Conservation (phyloP, 805 yeast genomes). For the Tetrapisispora arboricola region DNA sequence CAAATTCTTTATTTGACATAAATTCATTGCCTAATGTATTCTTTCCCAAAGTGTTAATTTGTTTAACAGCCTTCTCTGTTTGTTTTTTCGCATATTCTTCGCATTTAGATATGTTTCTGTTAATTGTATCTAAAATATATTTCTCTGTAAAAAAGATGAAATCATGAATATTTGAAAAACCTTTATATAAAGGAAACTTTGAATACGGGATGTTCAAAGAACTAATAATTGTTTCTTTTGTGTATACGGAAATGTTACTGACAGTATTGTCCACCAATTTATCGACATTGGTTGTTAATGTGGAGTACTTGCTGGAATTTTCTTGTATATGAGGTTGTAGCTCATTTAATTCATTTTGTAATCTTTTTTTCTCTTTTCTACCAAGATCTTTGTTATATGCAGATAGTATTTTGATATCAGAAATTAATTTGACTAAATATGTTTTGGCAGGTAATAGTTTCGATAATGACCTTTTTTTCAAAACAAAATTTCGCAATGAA, state of each 20-base stretch:
- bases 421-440: slow-evolving; percentile 59
- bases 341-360: slow-evolving; percentile 40
- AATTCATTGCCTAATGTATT: slow-evolving; percentile 53
- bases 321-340: slow-evolving; percentile 57
- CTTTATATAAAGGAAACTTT: slow-evolving; percentile 41
- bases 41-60: slow-evolving; percentile 53
- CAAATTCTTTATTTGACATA: slow-evolving; percentile 49
- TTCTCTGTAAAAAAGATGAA: slow-evolving; percentile 64
- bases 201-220: slow-evolving; percentile 36
- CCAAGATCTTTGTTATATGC: slow-evolving; percentile 51
- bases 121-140: slow-evolving; percentile 54
- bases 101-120: slow-evolving; percentile 49
- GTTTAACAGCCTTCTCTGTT: slow-evolving; percentile 51
- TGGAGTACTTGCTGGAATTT: slow-evolving; percentile 40
- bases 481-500: slow-evolving; percentile 70
- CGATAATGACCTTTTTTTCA: slow-evolving; percentile 82
- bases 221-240: slow-evolving; percentile 41
- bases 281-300: slow-evolving; percentile 50
- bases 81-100: slow-evolving; percentile 58
- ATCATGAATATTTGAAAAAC: slow-evolving; percentile 52
- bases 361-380: slow-evolving; percentile 37
- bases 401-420: slow-evolving; percentile 55
- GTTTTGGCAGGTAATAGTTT: slow-evolving; percentile 89
- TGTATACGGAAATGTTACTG: slow-evolving; percentile 46
- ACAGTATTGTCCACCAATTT: slow-evolving; percentile 51